Conservation (phyloP, 2,329 filamentous ascomycete species). For the Knoxdaviesia capensis region DNA sequence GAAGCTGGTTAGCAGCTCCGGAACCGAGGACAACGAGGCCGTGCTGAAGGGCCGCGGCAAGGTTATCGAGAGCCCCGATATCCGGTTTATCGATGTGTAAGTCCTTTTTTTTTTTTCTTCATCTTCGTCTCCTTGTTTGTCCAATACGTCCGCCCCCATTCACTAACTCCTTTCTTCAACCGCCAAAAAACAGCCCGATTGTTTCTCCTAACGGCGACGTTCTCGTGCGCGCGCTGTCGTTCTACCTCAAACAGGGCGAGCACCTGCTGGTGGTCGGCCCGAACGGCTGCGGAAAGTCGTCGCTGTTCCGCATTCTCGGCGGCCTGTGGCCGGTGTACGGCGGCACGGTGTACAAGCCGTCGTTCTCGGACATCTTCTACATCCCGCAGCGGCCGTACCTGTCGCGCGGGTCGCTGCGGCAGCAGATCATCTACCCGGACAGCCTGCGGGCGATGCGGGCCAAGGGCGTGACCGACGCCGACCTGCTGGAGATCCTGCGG, state of each 20-base stretch:
- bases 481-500: slow-evolving; percentile 57
- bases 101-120: slow-evolving; percentile 9
- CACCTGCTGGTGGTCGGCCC: slow-evolving; percentile 90
- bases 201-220: slow-evolving; percentile 95
- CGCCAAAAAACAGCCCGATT: slow-evolving; percentile 39
- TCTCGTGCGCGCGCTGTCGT: slow-evolving; percentile 67
- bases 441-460: slow-evolving; percentile 69
- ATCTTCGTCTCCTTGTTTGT: neutral
- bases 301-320: slow-evolving; percentile 85
- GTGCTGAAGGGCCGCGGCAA: slow-evolving; percentile 67
- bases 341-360: slow-evolving; percentile 77
- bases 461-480: slow-evolving; percentile 62
- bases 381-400: slow-evolving; percentile 92
- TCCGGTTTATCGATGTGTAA: slow-evolving; percentile 67
- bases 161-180: slow-evolving; percentile 6
- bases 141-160: neutral
- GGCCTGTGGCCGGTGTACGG: slow-evolving; percentile 97
- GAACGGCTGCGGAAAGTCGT: slow-evolving; percentile 94
- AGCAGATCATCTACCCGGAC: slow-evolving; percentile 95
- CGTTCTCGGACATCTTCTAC: slow-evolving; percentile 90
- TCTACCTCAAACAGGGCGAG: slow-evolving; percentile 67
- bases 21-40: slow-evolving; percentile 61
- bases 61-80: slow-evolving; percentile 63
- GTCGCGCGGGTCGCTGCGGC: slow-evolving; percentile 73
- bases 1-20: slow-evolving; percentile 79